Conservation (phyloP, 768 basidiomycete species). For the Phaeolepiota aurea region DNA sequence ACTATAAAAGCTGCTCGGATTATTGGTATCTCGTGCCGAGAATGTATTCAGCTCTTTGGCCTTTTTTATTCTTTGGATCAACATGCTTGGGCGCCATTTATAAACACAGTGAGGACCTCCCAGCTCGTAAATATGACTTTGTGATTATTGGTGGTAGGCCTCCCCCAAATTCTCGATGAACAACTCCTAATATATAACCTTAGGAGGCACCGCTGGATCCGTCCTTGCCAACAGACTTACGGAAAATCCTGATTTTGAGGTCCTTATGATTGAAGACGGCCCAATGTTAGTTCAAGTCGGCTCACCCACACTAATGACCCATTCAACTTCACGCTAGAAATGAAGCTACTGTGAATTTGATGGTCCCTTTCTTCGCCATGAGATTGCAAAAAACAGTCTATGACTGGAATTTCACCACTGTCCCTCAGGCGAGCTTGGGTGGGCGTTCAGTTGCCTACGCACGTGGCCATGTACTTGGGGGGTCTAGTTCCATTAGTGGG, state of each 20-base stretch:
- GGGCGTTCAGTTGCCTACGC: constrained; percentile 13
- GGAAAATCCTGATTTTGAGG: constrained; percentile 8
- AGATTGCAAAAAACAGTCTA: constrained; percentile 1
- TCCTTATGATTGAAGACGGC: constrained; percentile 12
- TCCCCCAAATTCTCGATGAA: too few species aligned
- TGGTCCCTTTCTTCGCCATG: constrained; percentile 5
- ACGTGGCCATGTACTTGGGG: constrained; percentile 22
- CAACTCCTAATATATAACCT: too few species aligned
- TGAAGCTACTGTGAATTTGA: background rate
- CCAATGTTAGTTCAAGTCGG: constrained; percentile 11
- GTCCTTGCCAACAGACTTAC: constrained; percentile 12
- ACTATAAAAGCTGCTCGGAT: too few species aligned
- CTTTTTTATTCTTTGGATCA: background rate
- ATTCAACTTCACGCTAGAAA: too few species aligned
- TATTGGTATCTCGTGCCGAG: too few species aligned
- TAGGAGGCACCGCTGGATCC: constrained; percentile 14
- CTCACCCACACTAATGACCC: too few species aligned
- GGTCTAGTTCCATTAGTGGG: constrained; percentile 21
- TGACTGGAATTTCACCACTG: constrained; percentile 16
- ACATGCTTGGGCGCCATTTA: background rate
- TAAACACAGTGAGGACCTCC: background rate
- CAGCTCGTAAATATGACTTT: background rate
- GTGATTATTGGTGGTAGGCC: background rate
- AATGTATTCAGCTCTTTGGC: too few species aligned
- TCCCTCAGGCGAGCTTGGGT: constrained; percentile 15